A percentile compares a stretch with the other conserved stretches of the same genome.
Evolutionary conservation across 1,284 basidiomycete genomes (phyloP).

Genomic region (Rhodotorula sp.): DNA sequence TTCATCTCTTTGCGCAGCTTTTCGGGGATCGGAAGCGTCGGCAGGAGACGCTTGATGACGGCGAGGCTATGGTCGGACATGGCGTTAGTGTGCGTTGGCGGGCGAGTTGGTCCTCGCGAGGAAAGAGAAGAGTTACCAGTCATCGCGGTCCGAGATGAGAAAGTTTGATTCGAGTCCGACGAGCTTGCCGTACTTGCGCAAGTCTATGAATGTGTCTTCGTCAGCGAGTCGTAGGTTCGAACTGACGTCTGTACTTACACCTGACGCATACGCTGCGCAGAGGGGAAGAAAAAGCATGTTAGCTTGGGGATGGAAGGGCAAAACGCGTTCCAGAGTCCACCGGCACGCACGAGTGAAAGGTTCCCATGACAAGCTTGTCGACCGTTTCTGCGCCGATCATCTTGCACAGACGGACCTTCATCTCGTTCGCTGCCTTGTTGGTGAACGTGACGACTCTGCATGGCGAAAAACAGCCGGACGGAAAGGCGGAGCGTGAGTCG

Average conservation of each 20-base stretch:
- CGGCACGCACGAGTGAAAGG: slow-evolving; percentile 41
- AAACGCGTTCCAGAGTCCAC: background rate
- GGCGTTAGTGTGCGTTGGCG: background rate
- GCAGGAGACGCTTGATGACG: slow-evolving; percentile 62
- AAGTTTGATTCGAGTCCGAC: slow-evolving; percentile 72
- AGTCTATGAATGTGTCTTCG: slow-evolving; percentile 45
- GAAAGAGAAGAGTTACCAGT: slow-evolving; percentile 55
- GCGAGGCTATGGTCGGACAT: slow-evolving; percentile 21
- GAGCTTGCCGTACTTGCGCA: slow-evolving; percentile 64
- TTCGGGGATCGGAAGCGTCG: slow-evolving; percentile 17
- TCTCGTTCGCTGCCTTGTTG: slow-evolving; percentile 72
- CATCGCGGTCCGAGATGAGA: slow-evolving; percentile 76
- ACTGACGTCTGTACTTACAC: background rate
- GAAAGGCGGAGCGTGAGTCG: background rate
- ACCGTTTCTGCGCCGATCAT: slow-evolving; percentile 68
- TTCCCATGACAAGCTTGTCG: slow-evolving; percentile 59
- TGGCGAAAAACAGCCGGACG: background rate
- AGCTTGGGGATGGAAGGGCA: background rate
- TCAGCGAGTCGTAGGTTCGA: background rate
- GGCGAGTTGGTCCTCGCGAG: too few species aligned
- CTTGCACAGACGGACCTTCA: slow-evolving; percentile 68
- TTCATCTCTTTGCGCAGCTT: slow-evolving; percentile 60
- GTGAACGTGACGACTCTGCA: slow-evolving; percentile 50
- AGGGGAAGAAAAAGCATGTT: background rate
- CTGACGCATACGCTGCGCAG: slow-evolving; percentile 5